These are phyloP conservation scores for Microbotryomycetes sp. DNA, from an alignment of 1,284 basidiomycete genomes.

Conservation along the genomic window DNA sequence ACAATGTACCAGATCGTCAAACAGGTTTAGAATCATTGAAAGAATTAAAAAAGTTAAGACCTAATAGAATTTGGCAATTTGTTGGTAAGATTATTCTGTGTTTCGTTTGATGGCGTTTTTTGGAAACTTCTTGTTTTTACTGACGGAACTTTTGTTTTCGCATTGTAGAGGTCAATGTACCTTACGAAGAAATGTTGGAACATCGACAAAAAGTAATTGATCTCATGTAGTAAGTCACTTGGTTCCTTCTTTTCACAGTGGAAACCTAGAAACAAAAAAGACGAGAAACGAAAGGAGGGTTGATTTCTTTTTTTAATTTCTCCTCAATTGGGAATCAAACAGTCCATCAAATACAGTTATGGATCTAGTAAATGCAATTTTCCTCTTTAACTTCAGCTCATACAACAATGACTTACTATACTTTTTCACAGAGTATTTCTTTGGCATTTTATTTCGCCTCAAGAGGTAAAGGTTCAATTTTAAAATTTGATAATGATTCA, in stretches of 20 bases:
- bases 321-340: too few species aligned
- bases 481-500: background rate
- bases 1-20: slow-evolving; percentile 74
- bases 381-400: background rate
- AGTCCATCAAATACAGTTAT: slow-evolving; percentile 55
- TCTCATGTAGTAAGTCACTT: slow-evolving; percentile 53
- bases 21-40: slow-evolving; percentile 70
- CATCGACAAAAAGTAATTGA: slow-evolving; percentile 51
- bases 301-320: slow-evolving; percentile 65
- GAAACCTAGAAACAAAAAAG: too few species aligned
- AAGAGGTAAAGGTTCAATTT: slow-evolving; percentile 59
- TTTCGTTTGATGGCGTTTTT: too few species aligned
- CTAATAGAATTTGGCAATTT: slow-evolving; percentile 79
- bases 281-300: too few species aligned
- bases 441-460: slow-evolving; percentile 91
- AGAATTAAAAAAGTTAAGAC: slow-evolving; percentile 66
- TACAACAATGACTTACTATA: background rate
- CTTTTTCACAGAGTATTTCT: slow-evolving; percentile 63
- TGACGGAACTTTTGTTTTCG: too few species aligned
- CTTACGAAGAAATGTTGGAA: slow-evolving; percentile 57
- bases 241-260: background rate
- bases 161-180: slow-evolving; percentile 76
- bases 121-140: too few species aligned
- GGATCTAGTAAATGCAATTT: slow-evolving; percentile 64
- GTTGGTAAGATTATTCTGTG: slow-evolving; percentile 49